Conservation (phyloP, 352 stramenopile species). For the Phytopythium aichiense region DNA sequence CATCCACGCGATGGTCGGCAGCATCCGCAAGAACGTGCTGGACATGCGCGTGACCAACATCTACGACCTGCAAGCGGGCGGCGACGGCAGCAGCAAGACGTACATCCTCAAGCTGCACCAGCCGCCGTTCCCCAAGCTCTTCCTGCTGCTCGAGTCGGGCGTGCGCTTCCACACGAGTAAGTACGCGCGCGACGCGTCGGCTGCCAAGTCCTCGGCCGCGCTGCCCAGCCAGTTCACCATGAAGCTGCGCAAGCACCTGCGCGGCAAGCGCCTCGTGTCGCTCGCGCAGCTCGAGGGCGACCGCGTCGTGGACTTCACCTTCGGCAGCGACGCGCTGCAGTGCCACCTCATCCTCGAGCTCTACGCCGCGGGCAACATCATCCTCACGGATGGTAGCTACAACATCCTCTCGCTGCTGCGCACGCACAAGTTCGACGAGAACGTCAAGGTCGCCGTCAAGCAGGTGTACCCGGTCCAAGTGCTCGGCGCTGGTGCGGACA, state of each 20-base stretch:
- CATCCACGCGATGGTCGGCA: constrained; percentile 85
- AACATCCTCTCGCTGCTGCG: constrained; percentile 94
- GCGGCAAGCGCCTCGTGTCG: constrained; percentile 91
- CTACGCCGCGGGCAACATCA: constrained; percentile 96
- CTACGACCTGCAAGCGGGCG: constrained; percentile 90
- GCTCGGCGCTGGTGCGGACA: constrained; percentile 33
- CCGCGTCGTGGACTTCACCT: constrained; percentile 96
- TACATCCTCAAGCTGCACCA: constrained; percentile 93
- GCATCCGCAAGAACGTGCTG: constrained; percentile 80
- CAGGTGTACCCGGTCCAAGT: constrained; percentile 72
- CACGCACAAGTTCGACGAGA: constrained; percentile 93
- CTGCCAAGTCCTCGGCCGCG: constrained; percentile 40
- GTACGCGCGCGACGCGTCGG: constrained; percentile 69
- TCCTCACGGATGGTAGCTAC: constrained; percentile 95
- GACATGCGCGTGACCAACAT: constrained; percentile 96
- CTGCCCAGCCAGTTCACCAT: constrained; percentile 95
- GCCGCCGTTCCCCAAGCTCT: constrained; percentile 88
- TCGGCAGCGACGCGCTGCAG: constrained; percentile 87
- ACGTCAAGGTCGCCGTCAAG: constrained; percentile 86
- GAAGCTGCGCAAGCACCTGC: constrained; percentile 97
- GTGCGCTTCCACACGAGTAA: constrained; percentile 96
- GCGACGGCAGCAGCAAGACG: constrained; percentile 84
- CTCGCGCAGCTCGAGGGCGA: constrained; percentile 93
- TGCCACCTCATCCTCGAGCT: constrained; percentile 97
- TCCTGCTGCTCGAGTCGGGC: constrained; percentile 95